These are phyloP conservation scores for Erucastrum elatum DNA, from an alignment of 345 rosid species.

Conservation along the genomic window DNA sequence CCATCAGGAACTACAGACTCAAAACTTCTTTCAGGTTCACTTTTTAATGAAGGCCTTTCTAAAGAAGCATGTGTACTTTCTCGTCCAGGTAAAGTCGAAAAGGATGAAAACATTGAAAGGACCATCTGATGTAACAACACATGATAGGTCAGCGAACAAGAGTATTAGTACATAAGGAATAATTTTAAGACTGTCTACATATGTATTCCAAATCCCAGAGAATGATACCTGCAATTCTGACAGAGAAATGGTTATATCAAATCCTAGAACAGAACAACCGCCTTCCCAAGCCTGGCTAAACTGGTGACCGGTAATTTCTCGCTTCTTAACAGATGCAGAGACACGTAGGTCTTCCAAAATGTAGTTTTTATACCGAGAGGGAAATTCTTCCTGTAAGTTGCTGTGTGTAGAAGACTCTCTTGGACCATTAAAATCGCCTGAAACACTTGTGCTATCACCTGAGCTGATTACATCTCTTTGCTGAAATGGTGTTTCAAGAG, in stretches of 20 bases:
- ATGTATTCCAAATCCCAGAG: conserved; percentile 2
- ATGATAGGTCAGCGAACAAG: conserved; percentile 34
- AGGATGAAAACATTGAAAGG: conserved; percentile 59
- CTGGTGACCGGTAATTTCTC: conserved; percentile 36
- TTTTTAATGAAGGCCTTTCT: conserved; percentile 41
- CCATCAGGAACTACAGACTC: conserved; percentile 75
- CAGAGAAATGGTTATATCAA: conserved; percentile 64
- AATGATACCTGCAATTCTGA: conserved; percentile 67
- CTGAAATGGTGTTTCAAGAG: conserved; percentile 37
- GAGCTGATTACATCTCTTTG: conserved; percentile 41
- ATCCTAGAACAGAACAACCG: conserved; percentile 65
- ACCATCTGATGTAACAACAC: conserved; percentile 57
- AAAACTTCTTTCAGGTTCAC: conserved; percentile 47
- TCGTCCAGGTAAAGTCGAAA: conserved; percentile 46
- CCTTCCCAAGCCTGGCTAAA: conserved; percentile 64
- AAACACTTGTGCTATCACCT: conserved; percentile 45
- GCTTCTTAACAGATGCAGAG: conserved; percentile 54
- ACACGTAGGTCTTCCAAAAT: conserved; percentile 65
- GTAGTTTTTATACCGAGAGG: conserved; percentile 47
- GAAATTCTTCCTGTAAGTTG: conserved; percentile 37
- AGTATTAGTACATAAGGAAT: conserved; percentile 1
- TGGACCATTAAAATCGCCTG: conserved; percentile 35
- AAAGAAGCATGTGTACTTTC: conserved; percentile 40
- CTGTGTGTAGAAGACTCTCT: conserved; percentile 31
- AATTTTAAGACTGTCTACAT: background rate